A percentile compares a stretch with the other conserved stretches of the same genome.
phyloP scores from a whole-genome alignment of 164 flowering plant species.

The Tetracentron sinense region DNA sequence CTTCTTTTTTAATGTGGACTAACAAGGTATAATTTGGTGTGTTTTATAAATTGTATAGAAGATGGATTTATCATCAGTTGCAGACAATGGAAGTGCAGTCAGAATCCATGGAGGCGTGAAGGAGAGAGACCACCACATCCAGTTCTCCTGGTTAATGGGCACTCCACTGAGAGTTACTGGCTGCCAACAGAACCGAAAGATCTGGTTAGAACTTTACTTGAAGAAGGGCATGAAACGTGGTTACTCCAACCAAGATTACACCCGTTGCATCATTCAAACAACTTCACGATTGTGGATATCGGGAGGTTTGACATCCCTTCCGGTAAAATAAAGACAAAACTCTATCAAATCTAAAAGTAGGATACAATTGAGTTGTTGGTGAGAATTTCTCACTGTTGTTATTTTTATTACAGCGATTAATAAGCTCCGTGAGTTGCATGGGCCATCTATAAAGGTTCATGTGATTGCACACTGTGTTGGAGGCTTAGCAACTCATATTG shows the following conservation, averaged over 20 bases:
- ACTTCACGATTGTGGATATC: conserved; percentile 52
- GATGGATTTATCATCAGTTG: conserved; percentile 48
- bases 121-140: conserved; percentile 30
- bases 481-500: conserved; percentile 55
- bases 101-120: conserved; percentile 13
- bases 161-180: conserved; percentile 50
- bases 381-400: background rate
- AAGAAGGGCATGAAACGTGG: conserved; percentile 49
- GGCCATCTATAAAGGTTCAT: conserved; percentile 32
- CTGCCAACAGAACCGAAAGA: conserved; percentile 61
- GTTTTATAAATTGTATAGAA: conserved; percentile 26
- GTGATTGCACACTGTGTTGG: conserved; percentile 64
- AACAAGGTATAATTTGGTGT: background rate
- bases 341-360: too few species aligned
- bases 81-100: conserved; percentile 39
- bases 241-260: conserved; percentile 52
- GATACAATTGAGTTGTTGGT: too few species aligned
- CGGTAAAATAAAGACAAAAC: conserved; percentile 23
- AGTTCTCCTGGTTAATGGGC: conserved; percentile 51
- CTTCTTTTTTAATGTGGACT: too few species aligned
- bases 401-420: conserved; percentile 24
- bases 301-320: conserved; percentile 58
- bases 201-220: conserved; percentile 48
- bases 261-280: conserved; percentile 39
- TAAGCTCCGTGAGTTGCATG: conserved; percentile 40